Evolutionary conservation across 805 yeast species (phyloP), one percentile per base, ranked within the genome.

Genomic region (Yamadazyma insecticola): DNA sequence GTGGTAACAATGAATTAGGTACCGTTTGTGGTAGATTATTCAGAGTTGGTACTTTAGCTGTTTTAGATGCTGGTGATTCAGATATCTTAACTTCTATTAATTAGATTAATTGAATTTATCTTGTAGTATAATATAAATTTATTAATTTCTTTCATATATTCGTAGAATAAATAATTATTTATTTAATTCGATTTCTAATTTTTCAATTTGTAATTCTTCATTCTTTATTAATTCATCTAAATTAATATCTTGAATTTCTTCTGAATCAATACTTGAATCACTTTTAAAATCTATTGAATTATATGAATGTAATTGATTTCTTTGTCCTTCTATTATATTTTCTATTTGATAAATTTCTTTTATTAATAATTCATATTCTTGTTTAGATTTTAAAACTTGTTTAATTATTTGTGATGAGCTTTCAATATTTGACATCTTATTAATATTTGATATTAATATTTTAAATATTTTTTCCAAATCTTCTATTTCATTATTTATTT

Each of bases 1-100:
- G 97, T 79, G 95, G 96, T 72, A 90, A 90, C 96, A 90, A 90
- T 76, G 97, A 90, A 78, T 86, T 90, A 66, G 97, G 97, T 79
- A 92, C 99, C 59, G 96, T 96, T 57, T 90, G 96, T 76, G 99
- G 99, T 89, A 90, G 86, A 75, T 87, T 92, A 64, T 92, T 92
- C 96, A 87, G 97, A 78, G 97, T 92, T 58, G 97, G 97, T 78
- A 90, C 89, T 63, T 76, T 92, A 61, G 76, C 97, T 61, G 70
- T 92, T 60, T 76, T 90, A 62, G 98, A 92, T 60, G 96, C 96
- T 59, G 99, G 99, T 89, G 99, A 92, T 78, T 92, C 98, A 60
- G 99, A 92, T 74, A 89, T 92, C 76, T 81, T 92, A 68, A 58
- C 88, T 58, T 66, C 86, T 39, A 28, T 63, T 64, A 72, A 45